A percentile compares a stretch with the other conserved stretches of the same genome.
phyloP scores from a whole-genome alignment of 2,329 filamentous ascomycete species.

The Exophiala mesophila region DNA sequence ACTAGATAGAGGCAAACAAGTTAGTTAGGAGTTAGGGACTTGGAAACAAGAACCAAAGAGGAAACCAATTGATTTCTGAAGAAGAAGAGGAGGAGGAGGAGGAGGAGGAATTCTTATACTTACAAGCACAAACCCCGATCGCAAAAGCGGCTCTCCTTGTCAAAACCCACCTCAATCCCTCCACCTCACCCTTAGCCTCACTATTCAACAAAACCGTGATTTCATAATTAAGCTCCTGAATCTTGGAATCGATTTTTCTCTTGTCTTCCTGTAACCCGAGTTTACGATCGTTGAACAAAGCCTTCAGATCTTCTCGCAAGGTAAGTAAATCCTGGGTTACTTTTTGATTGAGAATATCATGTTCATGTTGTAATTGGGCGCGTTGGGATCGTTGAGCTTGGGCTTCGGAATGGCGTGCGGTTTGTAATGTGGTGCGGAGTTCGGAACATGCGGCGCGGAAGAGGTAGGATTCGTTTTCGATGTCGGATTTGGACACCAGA shows the following conservation, averaged over 20 bases:
- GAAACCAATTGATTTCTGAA: no score
- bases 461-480: conserved; percentile 91
- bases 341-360: conserved; percentile 84
- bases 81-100: background rate
- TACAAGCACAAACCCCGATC: conserved; percentile 49
- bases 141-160: conserved; percentile 61
- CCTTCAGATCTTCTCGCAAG: conserved; percentile 86
- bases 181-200: conserved; percentile 86
- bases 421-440: conserved; percentile 78
- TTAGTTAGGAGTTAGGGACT: conserved; percentile 1
- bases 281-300: conserved; percentile 92
- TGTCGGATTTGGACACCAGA: conserved; percentile 82
- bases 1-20: conserved; percentile 29
- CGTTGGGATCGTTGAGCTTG: conserved; percentile 80
- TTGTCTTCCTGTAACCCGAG: conserved; percentile 89
- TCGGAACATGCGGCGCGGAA: conserved; percentile 93
- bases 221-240: conserved; percentile 93
- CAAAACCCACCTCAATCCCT: conserved; percentile 81
- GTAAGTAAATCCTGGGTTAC: conserved; percentile 76
- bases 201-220: conserved; percentile 87
- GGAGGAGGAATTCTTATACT: conserved; percentile 22
- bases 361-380: conserved; percentile 83
- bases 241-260: conserved; percentile 75
- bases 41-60: no score
- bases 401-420: conserved; percentile 68